Evolutionary conservation across 331 rosid species (phyloP).

Genomic region (Malus hybrid): DNA sequence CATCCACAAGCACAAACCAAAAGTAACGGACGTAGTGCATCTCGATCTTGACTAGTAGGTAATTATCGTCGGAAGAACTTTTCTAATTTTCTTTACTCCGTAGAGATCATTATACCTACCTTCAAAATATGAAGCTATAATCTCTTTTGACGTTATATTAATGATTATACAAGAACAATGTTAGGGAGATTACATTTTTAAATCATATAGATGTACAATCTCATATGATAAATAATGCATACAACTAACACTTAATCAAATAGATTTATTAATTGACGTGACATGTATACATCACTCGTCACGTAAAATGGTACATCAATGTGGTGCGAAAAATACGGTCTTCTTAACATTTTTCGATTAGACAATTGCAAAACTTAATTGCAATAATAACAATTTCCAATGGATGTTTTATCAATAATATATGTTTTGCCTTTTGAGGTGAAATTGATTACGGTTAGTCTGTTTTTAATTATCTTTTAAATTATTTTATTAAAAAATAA

Average conservation of each 20-base stretch:
- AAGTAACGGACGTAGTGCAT: conserved; percentile 16
- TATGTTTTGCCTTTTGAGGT: not conserved
- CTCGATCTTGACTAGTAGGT: conserved; percentile 23
- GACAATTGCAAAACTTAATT: too few species aligned
- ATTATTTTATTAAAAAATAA: too few species aligned
- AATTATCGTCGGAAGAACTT: not conserved
- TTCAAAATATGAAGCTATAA: not conserved
- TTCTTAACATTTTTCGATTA: too few species aligned
- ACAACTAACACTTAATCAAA: too few species aligned
- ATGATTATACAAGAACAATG: not conserved
- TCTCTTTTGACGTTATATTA: not conserved
- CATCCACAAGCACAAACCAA: conserved; percentile 26
- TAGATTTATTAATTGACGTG: too few species aligned
- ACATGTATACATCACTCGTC: too few species aligned
- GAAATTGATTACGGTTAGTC: not conserved
- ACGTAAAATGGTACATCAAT: too few species aligned
- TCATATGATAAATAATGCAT: too few species aligned
- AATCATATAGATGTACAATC: too few species aligned
- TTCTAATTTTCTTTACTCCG: not conserved
- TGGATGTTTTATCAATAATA: conserved; percentile 1
- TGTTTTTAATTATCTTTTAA: too few species aligned
- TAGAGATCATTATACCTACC: not conserved
- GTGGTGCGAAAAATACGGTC: too few species aligned
- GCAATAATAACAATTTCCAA: not conserved
- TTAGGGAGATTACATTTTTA: too few species aligned